Evolutionary conservation across 768 basidiomycete genomes (phyloP).

Genomic region (Boletus rufocinnamomeus): DNA sequence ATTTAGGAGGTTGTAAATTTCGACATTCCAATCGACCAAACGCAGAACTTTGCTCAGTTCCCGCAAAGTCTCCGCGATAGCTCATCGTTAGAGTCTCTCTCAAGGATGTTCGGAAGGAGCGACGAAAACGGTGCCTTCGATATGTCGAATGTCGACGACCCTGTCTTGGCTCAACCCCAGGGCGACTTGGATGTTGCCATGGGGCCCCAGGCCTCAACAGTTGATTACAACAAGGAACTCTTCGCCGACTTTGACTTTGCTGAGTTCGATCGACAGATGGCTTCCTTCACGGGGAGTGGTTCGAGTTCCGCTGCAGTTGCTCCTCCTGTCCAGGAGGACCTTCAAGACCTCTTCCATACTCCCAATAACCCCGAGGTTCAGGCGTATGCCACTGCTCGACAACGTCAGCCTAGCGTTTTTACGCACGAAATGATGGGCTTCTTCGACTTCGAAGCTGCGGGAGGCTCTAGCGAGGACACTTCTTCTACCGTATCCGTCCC

Average conservation of each 20-base stretch:
- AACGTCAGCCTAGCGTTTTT: conserved; percentile 25
- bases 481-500: neutral
- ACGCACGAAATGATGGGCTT: conserved; percentile 39
- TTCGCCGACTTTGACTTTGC: conserved; percentile 29
- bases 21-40: conserved; percentile 15
- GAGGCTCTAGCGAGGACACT: conserved; percentile 8
- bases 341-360: conserved; percentile 24
- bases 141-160: conserved; percentile 35
- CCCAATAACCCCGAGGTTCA: conserved; percentile 16
- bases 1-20: conserved; percentile 16
- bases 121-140: conserved; percentile 40
- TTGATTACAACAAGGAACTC: conserved; percentile 16
- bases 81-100: conserved; percentile 27
- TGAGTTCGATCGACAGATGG: conserved; percentile 12
- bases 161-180: conserved; percentile 36
- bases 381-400: conserved; percentile 14
- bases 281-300: conserved; percentile 2
- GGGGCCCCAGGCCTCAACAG: conserved; percentile 6
- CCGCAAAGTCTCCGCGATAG: neutral
- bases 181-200: conserved; percentile 41
- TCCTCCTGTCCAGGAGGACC: conserved; percentile 17
- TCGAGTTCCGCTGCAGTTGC: conserved; percentile 1
- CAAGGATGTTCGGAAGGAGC: conserved; percentile 35
- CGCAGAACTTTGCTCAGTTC: conserved; percentile 5
- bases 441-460: conserved; percentile 39